Conservation (phyloP, 148 eudicot species). For the Rhododendron molle region DNA sequence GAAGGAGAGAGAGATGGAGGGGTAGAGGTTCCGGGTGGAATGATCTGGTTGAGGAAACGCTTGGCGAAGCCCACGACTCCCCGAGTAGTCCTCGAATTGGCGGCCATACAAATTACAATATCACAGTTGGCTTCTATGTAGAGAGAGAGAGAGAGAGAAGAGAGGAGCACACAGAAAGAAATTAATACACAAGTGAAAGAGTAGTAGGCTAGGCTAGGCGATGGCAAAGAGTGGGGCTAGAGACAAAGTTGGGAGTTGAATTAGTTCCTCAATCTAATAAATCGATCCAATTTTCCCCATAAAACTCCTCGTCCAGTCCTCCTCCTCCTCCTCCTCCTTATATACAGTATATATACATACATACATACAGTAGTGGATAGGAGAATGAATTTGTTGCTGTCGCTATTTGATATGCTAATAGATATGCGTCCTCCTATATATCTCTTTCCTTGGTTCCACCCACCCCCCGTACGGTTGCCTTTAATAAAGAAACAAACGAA, state of each 20-base stretch:
- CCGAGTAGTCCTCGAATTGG: slow-evolving; percentile 27
- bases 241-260: neutral
- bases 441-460: neutral
- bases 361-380: no score
- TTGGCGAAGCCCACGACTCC: slow-evolving; percentile 31
- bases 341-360: no score
- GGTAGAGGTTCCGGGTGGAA: slow-evolving; percentile 12
- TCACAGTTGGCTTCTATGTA: neutral
- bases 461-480: neutral
- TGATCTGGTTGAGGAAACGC: slow-evolving; percentile 31
- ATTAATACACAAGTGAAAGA: neutral
- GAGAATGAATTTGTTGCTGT: no score
- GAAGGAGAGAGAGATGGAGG: slow-evolving; percentile 14
- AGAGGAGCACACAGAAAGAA: no score
- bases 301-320: neutral
- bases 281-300: neutral
- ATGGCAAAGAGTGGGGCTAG: neutral
- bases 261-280: neutral
- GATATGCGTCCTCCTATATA: no score
- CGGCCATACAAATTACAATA: slow-evolving; percentile 34
- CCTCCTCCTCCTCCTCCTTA: neutral
- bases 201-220: neutral
- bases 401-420: no score
- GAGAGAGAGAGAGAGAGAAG: neutral
- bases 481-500: neutral